These are phyloP conservation scores for Baorangia bicolor DNA, from an alignment of 768 basidiomycete genomes.

Conservation along the genomic window DNA sequence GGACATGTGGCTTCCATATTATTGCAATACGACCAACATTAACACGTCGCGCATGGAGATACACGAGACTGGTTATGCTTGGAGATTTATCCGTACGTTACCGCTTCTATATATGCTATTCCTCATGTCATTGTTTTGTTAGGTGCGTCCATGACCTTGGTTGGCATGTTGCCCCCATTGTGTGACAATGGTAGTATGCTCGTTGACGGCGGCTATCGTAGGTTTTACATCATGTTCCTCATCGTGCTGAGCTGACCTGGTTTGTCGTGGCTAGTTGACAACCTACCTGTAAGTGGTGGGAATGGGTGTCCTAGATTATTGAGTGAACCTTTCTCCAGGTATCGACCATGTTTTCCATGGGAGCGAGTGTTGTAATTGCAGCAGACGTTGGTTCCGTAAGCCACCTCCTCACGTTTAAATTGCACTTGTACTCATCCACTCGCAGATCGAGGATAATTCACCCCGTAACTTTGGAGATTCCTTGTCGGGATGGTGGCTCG, in stretches of 20 bases:
- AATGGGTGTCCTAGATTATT: background rate
- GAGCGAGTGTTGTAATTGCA: conserved; percentile 87
- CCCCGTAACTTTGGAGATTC: conserved; percentile 94
- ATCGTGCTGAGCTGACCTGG: conserved; percentile 10
- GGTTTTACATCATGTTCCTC: conserved; percentile 27
- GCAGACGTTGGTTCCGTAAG: conserved; percentile 88
- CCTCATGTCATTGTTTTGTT: conserved; percentile 8
- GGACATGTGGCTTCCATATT: conserved; percentile 97
- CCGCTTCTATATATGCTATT: background rate
- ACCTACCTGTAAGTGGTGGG: conserved; percentile 65
- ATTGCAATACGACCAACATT: conserved; percentile 98
- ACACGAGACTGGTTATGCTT: conserved; percentile 98
- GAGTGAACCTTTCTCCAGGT: conserved; percentile 51
- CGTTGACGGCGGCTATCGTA: conserved; percentile 88
- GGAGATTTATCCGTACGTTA: conserved; percentile 81
- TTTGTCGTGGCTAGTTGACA: conserved; percentile 60
- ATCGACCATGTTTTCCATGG: conserved; percentile 88
- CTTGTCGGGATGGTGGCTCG: conserved; percentile 94
- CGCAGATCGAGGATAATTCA: conserved; percentile 84
- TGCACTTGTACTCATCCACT: background rate
- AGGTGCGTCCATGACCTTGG: conserved; percentile 98
- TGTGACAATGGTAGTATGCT: conserved; percentile 93
- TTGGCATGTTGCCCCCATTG: conserved; percentile 90
- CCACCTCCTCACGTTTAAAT: conserved; percentile 5
- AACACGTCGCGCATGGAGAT: conserved; percentile 96